phyloP scores from a whole-genome alignment of 371 early-diverging fungal species.

The Saksenaea oblongispora region DNA sequence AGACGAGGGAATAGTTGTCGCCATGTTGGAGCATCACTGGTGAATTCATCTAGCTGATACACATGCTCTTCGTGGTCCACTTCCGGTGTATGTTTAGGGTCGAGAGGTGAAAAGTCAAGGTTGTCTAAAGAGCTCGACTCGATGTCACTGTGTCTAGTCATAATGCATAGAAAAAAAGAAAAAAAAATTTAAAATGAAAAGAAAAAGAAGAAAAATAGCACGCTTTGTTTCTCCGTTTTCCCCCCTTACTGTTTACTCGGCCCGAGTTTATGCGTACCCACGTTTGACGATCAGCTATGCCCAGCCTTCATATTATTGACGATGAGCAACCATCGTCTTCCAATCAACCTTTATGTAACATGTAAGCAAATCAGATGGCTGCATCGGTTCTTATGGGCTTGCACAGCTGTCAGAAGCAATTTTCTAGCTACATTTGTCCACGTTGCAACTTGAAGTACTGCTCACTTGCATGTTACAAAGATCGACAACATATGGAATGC shows the following conservation, averaged over 20 bases:
- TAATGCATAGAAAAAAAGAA: neutral
- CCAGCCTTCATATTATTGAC: slow-evolving; percentile 6
- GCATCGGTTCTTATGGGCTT: neutral
- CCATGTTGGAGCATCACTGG: slow-evolving; percentile 20
- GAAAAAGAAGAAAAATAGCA: too few species aligned
- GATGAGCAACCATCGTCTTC: neutral
- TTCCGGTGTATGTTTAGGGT: neutral
- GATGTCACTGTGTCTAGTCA: neutral
- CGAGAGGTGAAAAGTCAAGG: slow-evolving; percentile 2
- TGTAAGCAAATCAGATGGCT: neutral
- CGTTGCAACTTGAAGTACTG: slow-evolving; percentile 73
- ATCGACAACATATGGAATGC: slow-evolving; percentile 52
- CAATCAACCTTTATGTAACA: slow-evolving; percentile 9
- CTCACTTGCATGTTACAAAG: slow-evolving; percentile 67
- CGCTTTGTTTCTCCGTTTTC: neutral
- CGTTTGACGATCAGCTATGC: neutral
- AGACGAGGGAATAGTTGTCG: slow-evolving; percentile 33
- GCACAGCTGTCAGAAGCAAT: slow-evolving; percentile 55
- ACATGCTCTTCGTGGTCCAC: slow-evolving; percentile 28
- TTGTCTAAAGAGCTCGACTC: neutral
- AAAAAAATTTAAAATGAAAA: neutral
- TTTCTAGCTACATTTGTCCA: slow-evolving; percentile 69
- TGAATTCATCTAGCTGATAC: slow-evolving; percentile 10
- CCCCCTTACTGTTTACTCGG: neutral
- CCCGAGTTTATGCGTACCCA: neutral